Conservation (phyloP, 1,284 basidiomycete species). For the Sporisorium graminicola region DNA sequence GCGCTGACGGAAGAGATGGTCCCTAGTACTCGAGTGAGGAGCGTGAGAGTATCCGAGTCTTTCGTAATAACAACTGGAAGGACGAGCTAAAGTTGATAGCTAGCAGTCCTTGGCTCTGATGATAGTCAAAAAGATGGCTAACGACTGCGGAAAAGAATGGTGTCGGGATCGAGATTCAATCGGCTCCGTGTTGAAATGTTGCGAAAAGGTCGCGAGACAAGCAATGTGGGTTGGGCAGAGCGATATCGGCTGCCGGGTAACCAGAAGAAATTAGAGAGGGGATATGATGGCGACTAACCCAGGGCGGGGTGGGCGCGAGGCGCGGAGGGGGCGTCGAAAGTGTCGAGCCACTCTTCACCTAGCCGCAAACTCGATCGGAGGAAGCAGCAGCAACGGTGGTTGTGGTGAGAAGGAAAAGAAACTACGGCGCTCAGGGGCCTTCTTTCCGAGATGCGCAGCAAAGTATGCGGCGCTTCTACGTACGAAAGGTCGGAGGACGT, state of each 20-base stretch:
- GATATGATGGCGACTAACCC: conserved; percentile 1
- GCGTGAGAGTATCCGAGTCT: neutral
- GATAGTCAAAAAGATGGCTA: conserved; percentile 11
- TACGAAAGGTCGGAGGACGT: conserved; percentile 4
- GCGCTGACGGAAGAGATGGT: conserved; percentile 16
- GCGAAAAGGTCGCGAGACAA: conserved; percentile 34
- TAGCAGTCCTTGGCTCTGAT: conserved; percentile 26
- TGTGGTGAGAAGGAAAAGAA: neutral
- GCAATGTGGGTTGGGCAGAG: conserved; percentile 38
- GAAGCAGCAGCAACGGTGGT: conserved; percentile 15
- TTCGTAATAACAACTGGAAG: conserved; percentile 10
- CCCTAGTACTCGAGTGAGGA: neutral
- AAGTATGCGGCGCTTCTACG: conserved; percentile 1
- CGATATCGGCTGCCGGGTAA: conserved; percentile 50
- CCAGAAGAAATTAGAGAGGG: neutral
- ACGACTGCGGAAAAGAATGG: neutral
- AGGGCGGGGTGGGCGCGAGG: conserved; percentile 17
- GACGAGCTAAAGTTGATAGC: neutral
- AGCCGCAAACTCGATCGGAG: conserved; percentile 22
- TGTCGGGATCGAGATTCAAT: neutral
- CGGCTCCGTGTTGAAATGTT: conserved; percentile 7
- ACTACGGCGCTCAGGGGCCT: conserved; percentile 24
- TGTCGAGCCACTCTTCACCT: conserved; percentile 15
- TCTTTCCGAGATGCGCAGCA: conserved; percentile 4
- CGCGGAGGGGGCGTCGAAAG: conserved; percentile 29